A percentile compares a stretch with the other conserved stretches of the same genome.
Conservation (phyloP, 352 stramenopile species). For the Sclerospora graminicola region DNA sequence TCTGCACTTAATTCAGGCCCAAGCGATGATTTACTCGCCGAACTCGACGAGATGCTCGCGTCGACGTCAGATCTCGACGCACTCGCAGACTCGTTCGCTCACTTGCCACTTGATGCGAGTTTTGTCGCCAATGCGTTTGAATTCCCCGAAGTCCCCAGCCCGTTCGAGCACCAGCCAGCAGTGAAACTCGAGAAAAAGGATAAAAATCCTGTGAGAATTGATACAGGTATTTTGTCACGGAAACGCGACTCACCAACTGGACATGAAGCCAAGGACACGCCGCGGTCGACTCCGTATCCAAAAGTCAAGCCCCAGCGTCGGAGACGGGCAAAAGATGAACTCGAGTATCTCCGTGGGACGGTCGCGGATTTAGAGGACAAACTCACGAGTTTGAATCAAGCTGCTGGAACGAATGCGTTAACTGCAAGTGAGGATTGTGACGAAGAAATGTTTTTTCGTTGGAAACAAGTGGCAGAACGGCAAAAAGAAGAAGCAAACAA, state of each 20-base stretch:
- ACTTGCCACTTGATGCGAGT: constrained; percentile 4
- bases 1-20: constrained; percentile 7
- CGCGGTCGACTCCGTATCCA: constrained; percentile 2
- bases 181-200: neutral
- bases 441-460: constrained; percentile 15
- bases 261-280: too few relatives aligned
- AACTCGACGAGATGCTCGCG: constrained; percentile 17
- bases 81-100: neutral
- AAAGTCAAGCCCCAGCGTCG: constrained; percentile 17
- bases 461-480: constrained; percentile 11
- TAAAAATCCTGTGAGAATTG: neutral
- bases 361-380: constrained; percentile 17
- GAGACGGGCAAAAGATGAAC: constrained; percentile 23
- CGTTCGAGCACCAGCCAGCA: constrained; percentile 5
- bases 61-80: constrained; percentile 8
- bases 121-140: constrained; percentile 11
- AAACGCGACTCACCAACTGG: too few relatives aligned
- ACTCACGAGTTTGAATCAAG: constrained; percentile 5
- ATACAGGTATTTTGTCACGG: too few relatives aligned
- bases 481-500: constrained; percentile 11
- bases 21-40: constrained; percentile 17
- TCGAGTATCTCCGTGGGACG: constrained; percentile 20
- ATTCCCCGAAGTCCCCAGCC: constrained; percentile 11
- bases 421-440: constrained; percentile 8
- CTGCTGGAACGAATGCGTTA: neutral